A percentile compares a stretch with the other conserved stretches of the same genome.
phyloP scores from a whole-genome alignment of 2,329 filamentous ascomycete genomes.

The Grosmannia serpens region DNA sequence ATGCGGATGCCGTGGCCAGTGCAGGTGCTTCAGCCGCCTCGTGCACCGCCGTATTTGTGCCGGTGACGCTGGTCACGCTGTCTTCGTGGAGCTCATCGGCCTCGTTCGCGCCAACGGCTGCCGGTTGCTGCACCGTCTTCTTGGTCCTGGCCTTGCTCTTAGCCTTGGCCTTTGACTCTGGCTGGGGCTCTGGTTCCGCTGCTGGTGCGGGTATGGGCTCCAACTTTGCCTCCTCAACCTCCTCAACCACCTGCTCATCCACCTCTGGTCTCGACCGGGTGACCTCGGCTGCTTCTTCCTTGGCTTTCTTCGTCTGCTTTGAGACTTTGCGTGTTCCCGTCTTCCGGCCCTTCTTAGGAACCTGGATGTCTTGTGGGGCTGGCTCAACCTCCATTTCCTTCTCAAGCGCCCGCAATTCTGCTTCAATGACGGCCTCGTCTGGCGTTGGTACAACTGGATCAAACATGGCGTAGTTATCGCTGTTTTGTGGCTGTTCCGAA shows the following conservation, averaged over 20 bases:
- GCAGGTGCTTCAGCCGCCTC: slow-evolving; percentile 3
- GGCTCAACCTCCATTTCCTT: slow-evolving; percentile 31
- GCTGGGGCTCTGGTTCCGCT: background rate
- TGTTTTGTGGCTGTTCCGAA: slow-evolving; percentile 20
- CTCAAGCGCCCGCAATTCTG: slow-evolving; percentile 37
- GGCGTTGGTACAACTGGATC: slow-evolving; percentile 32
- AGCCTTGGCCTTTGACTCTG: slow-evolving; percentile 3
- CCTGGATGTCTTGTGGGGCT: slow-evolving; percentile 24
- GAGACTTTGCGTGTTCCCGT: slow-evolving; percentile 37
- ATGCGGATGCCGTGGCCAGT: too few species aligned
- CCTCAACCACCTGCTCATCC: slow-evolving; percentile 8
- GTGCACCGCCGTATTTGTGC: slow-evolving; percentile 15
- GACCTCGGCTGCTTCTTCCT: slow-evolving; percentile 16
- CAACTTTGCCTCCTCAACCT: slow-evolving; percentile 6
- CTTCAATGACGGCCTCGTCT: slow-evolving; percentile 37
- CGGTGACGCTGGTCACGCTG: slow-evolving; percentile 12
- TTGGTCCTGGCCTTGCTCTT: slow-evolving; percentile 6
- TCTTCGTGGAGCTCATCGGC: slow-evolving; percentile 14
- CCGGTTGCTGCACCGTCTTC: background rate
- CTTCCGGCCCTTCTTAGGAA: slow-evolving; percentile 45
- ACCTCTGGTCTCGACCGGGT: background rate
- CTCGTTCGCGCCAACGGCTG: background rate
- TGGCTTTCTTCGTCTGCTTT: slow-evolving; percentile 38
- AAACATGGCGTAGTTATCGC: slow-evolving; percentile 38
- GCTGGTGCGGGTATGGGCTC: background rate